Conservation (phyloP, 805 yeast genomes). For the Wickerhamiella occidentalis region DNA sequence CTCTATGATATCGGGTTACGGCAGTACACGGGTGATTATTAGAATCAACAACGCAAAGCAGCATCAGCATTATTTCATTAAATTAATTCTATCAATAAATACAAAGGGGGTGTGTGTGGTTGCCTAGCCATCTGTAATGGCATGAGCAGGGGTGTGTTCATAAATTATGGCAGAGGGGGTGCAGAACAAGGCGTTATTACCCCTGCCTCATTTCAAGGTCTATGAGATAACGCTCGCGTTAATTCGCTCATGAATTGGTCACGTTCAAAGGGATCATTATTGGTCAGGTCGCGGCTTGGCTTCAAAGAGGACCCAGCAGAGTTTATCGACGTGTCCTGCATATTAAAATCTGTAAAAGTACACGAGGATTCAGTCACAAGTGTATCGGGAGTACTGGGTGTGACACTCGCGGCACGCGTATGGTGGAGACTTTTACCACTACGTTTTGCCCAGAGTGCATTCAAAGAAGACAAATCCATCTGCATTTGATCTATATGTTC, state of each 20-base stretch:
- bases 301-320: not conserved
- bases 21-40: slow-evolving; percentile 5
- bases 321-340: not conserved
- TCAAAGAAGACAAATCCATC: slow-evolving; percentile 14
- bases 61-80: not conserved
- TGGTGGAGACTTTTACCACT: not conserved
- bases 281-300: not conserved
- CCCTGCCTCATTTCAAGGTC: not conserved
- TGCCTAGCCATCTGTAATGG: too few species aligned
- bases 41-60: not conserved
- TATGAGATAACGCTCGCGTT: not conserved
- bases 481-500: slow-evolving; percentile 12
- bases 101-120: not conserved
- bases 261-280: not conserved
- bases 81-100: not conserved
- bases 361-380: not conserved
- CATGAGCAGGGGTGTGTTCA: too few species aligned
- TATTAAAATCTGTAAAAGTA: not conserved
- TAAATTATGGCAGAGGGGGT: too few species aligned
- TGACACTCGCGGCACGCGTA: not conserved
- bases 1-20: slow-evolving; percentile 1
- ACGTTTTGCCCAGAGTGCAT: slow-evolving; percentile 9
- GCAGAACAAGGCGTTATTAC: not conserved
- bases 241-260: slow-evolving; percentile 5
- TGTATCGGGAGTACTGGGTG: slow-evolving; percentile 7